Conservation (phyloP, 2,329 filamentous ascomycete species). For the Trichoderma sp. region DNA sequence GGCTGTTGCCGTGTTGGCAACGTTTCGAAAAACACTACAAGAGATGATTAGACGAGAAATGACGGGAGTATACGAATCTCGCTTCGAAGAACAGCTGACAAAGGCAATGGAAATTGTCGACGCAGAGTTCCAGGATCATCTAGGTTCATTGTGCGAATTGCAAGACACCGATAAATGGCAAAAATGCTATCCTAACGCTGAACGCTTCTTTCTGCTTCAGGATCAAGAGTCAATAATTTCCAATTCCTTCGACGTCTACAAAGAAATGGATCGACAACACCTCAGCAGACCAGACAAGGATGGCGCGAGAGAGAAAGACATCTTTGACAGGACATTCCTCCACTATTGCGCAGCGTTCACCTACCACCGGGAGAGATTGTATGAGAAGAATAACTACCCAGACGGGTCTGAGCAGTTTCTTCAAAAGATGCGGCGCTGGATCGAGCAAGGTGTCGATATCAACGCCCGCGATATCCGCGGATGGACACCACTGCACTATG, state of each 20-base stretch:
- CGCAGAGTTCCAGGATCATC: background rate
- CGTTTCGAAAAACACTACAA: background rate
- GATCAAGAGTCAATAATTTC: background rate
- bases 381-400: background rate
- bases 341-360: background rate
- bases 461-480: background rate
- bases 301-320: background rate
- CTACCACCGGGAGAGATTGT: background rate
- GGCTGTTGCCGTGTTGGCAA: background rate
- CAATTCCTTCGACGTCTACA: background rate
- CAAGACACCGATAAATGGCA: background rate
- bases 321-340: background rate
- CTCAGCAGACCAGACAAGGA: background rate
- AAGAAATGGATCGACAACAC: background rate
- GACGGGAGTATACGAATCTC: background rate
- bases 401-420: background rate
- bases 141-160: background rate
- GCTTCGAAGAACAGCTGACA: background rate
- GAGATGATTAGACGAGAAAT: background rate
- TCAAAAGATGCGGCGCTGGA: background rate
- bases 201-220: background rate
- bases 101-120: background rate
- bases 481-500: conserved; percentile 14
- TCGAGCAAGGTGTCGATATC: background rate
- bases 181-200: background rate